These are phyloP conservation scores for Metarhizium guizhouense DNA, from an alignment of 2,329 filamentous ascomycete species.

Conservation along the genomic window DNA sequence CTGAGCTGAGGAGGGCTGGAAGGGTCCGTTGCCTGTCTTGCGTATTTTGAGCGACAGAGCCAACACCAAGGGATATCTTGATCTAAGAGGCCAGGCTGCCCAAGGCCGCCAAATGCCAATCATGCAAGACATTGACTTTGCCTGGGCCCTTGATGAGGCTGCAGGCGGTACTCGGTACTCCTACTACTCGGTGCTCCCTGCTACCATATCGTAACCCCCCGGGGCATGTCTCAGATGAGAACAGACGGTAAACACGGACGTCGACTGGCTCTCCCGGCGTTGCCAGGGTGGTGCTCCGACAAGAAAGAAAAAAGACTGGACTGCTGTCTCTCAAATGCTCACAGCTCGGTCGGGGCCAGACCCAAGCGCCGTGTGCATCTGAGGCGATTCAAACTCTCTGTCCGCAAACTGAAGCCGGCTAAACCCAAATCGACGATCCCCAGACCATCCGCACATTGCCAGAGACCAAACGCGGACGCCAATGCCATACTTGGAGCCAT, in stretches of 20 bases:
- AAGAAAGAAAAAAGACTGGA: neutral
- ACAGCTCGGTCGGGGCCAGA: neutral
- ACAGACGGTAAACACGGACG: neutral
- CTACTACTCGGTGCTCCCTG: too few relatives aligned
- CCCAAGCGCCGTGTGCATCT: neutral
- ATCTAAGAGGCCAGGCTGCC: too few relatives aligned
- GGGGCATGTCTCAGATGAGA: slow-evolving; percentile 1
- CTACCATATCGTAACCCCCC: too few relatives aligned
- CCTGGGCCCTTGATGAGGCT: too few relatives aligned
- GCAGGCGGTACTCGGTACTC: too few relatives aligned
- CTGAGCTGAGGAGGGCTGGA: too few relatives aligned
- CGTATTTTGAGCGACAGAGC: too few relatives aligned
- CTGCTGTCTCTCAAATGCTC: neutral
- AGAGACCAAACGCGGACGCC: neutral
- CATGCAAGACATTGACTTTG: slow-evolving; percentile 1
- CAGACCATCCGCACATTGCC: neutral
- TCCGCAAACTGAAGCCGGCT: neutral
- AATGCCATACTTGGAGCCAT: neutral
- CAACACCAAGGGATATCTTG: too few relatives aligned
- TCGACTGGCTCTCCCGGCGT: neutral
- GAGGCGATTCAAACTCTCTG: neutral
- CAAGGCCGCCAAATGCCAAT: neutral
- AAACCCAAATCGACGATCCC: neutral
- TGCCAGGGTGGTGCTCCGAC: neutral
- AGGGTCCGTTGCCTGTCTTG: too few relatives aligned